Evolutionary conservation across 345 rosid species (phyloP), one percentile per base, ranked within the genome.

Genomic region (Theobroma cacao): DNA sequence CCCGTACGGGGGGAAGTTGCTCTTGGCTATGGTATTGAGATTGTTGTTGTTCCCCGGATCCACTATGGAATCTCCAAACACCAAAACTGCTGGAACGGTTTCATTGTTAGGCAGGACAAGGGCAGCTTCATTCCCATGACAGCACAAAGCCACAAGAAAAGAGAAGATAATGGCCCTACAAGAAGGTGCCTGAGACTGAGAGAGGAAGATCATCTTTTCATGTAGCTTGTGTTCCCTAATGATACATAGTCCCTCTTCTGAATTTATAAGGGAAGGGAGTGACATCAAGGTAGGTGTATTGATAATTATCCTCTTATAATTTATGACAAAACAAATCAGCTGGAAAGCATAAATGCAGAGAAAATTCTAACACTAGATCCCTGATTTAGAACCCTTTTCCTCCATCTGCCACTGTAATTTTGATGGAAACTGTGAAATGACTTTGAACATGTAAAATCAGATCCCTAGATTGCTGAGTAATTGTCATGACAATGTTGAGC

Each of bases 1-100:
- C 0, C 98, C 98, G 3, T 93, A 94, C 0, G 98, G 98, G 60
- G 84, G 82, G 80, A 92, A 94, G 76, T 94, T 71, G 77, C 89
- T 80, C 83, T 89, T 92, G 45, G 84, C 30, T 9, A 84, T 24
- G 3, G 97, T 90, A 24, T 15, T 18, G 28, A 92, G 45, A 36
- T 86, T 41, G 79, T 94, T 92, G 84, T 94, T 94, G 80, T 92
- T 94, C 26, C 98, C 97, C 0, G 98, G 75, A 78, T 91, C 98
- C 0, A 90, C 90, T 5, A 94, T 92, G 22, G 98, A 94, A 72
- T 92, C 98, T 17, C 97, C 98, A 18, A 94, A 94, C 70, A 83
- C 93, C 30, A 89, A 50, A 4, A 94, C 1, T 3, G 93, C 97
- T 1, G 96, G 89, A 22, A 94, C 1, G 1, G 84, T 85, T 24